phyloP scores from a whole-genome alignment of 192 early-diverging fungal species.

The Chytriomyces confervae region DNA sequence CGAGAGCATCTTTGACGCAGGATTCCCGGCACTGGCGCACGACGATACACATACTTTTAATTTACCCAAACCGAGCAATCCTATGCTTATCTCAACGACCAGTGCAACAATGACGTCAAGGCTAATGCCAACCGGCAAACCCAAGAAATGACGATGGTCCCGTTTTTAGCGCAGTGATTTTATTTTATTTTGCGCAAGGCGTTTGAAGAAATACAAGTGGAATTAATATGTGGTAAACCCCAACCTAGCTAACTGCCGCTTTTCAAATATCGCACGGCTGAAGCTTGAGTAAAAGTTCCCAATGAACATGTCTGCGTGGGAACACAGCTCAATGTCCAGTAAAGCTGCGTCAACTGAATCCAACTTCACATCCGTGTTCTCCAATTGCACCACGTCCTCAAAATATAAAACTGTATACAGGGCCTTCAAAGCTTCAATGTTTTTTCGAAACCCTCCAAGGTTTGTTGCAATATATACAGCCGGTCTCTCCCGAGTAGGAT shows the following conservation, averaged over 20 bases:
- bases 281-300: slow-evolving; percentile 40
- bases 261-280: slow-evolving; percentile 36
- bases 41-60: too few species aligned
- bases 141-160: neutral
- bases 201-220: neutral
- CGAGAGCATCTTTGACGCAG: too few species aligned
- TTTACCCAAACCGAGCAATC: too few species aligned
- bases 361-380: neutral
- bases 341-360: slow-evolving; percentile 25
- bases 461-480: slow-evolving; percentile 37
- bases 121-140: neutral
- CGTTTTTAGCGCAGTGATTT: too few species aligned
- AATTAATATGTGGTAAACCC: slow-evolving; percentile 20
- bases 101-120: neutral
- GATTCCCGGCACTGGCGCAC: too few species aligned
- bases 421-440: slow-evolving; percentile 1
- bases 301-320: slow-evolving; percentile 17
- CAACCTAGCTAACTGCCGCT: slow-evolving; percentile 11
- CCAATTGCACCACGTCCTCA: slow-evolving; percentile 15
- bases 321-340: slow-evolving; percentile 36
- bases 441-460: neutral
- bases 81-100: too few species aligned
- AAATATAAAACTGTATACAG: slow-evolving; percentile 17
- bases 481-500: neutral
- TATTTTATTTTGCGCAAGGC: too few species aligned